Conservation (phyloP, 2,329 filamentous ascomycete genomes). For the Juglanconis juglandina region DNA sequence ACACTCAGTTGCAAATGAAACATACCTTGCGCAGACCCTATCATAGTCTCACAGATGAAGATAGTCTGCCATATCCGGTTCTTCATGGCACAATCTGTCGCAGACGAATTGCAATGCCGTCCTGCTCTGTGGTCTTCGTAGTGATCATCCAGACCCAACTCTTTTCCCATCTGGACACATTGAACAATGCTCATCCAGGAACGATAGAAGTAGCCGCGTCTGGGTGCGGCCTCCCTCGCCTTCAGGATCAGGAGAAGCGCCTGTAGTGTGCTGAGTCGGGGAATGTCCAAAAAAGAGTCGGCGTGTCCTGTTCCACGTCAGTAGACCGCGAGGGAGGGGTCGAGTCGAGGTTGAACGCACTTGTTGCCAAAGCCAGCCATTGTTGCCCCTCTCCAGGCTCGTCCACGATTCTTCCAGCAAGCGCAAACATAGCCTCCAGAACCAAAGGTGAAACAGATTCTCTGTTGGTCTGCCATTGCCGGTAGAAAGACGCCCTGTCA, state of each 20-base stretch:
- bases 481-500: conserved; percentile 77
- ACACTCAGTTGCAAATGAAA: not conserved
- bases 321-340: conserved; percentile 11
- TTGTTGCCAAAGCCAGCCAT: conserved; percentile 86
- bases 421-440: conserved; percentile 87
- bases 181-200: conserved; percentile 97
- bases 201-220: conserved; percentile 91
- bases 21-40: conserved; percentile 86
- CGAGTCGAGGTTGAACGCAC: conserved; percentile 44
- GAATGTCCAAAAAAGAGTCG: conserved; percentile 89
- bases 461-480: conserved; percentile 82
- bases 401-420: conserved; percentile 77
- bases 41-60: conserved; percentile 84
- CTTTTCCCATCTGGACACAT: conserved; percentile 88
- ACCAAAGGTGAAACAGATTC: conserved; percentile 85
- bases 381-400: conserved; percentile 82
- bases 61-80: conserved; percentile 88
- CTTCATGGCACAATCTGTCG: conserved; percentile 76
- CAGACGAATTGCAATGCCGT: conserved; percentile 63
- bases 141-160: conserved; percentile 86
- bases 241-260: conserved; percentile 84
- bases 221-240: conserved; percentile 85
- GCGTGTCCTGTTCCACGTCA: conserved; percentile 66
- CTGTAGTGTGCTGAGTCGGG: conserved; percentile 86
- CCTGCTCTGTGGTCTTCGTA: conserved; percentile 72